phyloP scores from a whole-genome alignment of 805 yeast genomes.

The Starmerella asiatica region DNA sequence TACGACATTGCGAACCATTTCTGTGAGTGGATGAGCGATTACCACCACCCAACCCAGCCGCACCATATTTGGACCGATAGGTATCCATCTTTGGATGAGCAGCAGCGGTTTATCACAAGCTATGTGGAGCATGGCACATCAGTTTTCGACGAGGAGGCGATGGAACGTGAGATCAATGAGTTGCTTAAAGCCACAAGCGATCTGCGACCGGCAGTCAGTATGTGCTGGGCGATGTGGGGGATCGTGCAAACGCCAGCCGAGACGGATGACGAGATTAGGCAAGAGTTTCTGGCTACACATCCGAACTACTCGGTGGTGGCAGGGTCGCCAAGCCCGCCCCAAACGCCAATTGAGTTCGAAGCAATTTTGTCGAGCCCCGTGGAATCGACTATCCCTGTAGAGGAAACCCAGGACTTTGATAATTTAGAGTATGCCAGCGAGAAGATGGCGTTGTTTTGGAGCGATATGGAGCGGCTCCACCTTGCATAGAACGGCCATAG shows the following conservation, averaged over 20 bases:
- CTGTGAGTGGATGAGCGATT: slow-evolving; percentile 95
- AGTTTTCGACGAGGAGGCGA: slow-evolving; percentile 25
- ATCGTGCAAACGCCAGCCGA: slow-evolving; percentile 57
- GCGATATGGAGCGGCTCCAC: slow-evolving; percentile 37
- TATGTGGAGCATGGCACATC: slow-evolving; percentile 45
- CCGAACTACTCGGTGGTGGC: slow-evolving; percentile 30
- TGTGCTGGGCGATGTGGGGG: slow-evolving; percentile 89
- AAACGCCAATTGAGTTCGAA: neutral
- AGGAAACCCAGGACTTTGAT: slow-evolving; percentile 40
- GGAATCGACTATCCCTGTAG: slow-evolving; percentile 1
- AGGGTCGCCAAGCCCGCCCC: slow-evolving; percentile 18
- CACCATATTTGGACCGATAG: slow-evolving; percentile 41
- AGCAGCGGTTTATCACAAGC: slow-evolving; percentile 57
- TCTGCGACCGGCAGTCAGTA: slow-evolving; percentile 72
- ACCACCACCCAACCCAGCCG: slow-evolving; percentile 47
- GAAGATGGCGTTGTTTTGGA: slow-evolving; percentile 59
- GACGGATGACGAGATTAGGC: slow-evolving; percentile 33
- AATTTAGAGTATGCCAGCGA: slow-evolving; percentile 62
- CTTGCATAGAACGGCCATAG: too few relatives aligned
- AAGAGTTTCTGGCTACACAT: slow-evolving; percentile 27
- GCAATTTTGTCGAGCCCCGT: slow-evolving; percentile 3
- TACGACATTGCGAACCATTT: slow-evolving; percentile 88
- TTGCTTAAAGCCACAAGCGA: slow-evolving; percentile 50
- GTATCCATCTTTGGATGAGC: slow-evolving; percentile 59
- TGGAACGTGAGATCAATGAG: slow-evolving; percentile 36